phyloP scores from a whole-genome alignment of 768 basidiomycete species.

The Termitomyces sp. region DNA sequence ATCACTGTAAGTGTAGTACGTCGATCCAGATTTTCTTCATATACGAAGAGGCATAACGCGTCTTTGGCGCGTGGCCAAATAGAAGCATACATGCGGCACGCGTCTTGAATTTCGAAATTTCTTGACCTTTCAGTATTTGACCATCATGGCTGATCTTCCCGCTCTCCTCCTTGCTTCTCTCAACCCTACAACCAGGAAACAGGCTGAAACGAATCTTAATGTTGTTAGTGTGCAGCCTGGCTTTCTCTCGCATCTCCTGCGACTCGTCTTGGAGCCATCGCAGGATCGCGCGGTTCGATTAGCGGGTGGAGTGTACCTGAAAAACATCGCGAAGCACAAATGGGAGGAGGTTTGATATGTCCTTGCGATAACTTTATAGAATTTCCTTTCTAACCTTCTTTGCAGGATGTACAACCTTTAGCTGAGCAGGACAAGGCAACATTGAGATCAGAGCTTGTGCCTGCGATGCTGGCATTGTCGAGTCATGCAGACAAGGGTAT shows the following conservation, averaged over 20 bases:
- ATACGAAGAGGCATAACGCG: not conserved
- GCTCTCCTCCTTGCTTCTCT: slow-evolving; percentile 68
- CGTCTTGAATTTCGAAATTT: slow-evolving; percentile 9
- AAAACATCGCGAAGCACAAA: slow-evolving; percentile 80
- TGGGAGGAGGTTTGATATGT: slow-evolving; percentile 74
- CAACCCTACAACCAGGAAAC: slow-evolving; percentile 61
- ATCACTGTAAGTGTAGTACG: not conserved
- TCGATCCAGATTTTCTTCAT: not conserved
- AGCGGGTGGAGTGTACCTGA: slow-evolving; percentile 85
- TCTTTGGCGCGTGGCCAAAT: slow-evolving; percentile 8
- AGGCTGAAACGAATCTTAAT: slow-evolving; percentile 75
- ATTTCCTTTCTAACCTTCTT: not conserved
- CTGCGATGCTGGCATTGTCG: slow-evolving; percentile 87
- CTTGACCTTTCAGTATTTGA: not conserved
- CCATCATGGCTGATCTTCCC: slow-evolving; percentile 59
- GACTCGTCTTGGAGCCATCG: slow-evolving; percentile 66
- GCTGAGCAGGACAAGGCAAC: slow-evolving; percentile 63
- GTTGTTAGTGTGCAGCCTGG: slow-evolving; percentile 64
- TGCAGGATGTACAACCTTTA: slow-evolving; percentile 69
- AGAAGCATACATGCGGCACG: slow-evolving; percentile 12
- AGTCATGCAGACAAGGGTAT: slow-evolving; percentile 63
- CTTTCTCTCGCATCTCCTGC: slow-evolving; percentile 75
- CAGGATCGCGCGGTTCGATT: slow-evolving; percentile 70
- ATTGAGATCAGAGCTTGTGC: slow-evolving; percentile 74
- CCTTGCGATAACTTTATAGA: not conserved